Evolutionary conservation across 768 basidiomycete species (phyloP).

Genomic region (Polyporus arcularius): DNA sequence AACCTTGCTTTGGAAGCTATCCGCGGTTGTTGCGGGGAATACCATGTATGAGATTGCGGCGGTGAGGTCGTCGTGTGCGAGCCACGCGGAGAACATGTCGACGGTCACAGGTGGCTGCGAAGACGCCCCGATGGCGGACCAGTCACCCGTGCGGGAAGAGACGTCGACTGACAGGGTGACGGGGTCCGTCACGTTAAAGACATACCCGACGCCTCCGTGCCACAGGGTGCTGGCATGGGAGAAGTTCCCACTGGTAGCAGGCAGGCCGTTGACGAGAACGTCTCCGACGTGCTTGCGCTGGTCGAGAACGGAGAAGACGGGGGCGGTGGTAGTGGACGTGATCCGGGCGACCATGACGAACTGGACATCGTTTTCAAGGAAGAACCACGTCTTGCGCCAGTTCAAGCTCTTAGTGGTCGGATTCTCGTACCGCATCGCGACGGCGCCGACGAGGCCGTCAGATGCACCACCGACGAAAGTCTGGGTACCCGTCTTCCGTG

Average conservation of each 20-base stretch:
- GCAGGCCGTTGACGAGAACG: constrained; percentile 43
- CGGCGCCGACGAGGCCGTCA: constrained; percentile 52
- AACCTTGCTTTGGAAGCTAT: constrained; percentile 40
- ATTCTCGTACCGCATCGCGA: constrained; percentile 65
- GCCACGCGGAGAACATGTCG: constrained; percentile 61
- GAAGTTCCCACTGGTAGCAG: constrained; percentile 25
- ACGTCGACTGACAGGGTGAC: constrained; percentile 39
- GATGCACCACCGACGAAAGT: constrained; percentile 64
- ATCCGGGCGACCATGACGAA: constrained; percentile 59
- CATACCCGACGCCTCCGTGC: constrained; percentile 64
- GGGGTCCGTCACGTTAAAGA: constrained; percentile 38
- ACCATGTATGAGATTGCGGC: constrained; percentile 47
- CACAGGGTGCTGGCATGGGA: constrained; percentile 45
- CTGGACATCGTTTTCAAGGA: constrained; percentile 59
- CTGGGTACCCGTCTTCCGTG: constrained; percentile 47
- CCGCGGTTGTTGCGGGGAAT: constrained; percentile 48
- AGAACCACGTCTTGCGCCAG: constrained; percentile 73
- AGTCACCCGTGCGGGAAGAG: constrained; percentile 52
- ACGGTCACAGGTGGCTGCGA: constrained; percentile 53
- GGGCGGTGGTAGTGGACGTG: constrained; percentile 43
- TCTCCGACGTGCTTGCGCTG: constrained; percentile 48
- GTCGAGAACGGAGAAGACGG: constrained; percentile 63
- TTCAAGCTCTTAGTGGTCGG: constrained; percentile 51
- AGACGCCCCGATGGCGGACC: constrained; percentile 63
- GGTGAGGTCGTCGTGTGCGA: constrained; percentile 40